Evolutionary conservation across 2,329 filamentous ascomycete species (phyloP), one percentile per base, ranked within the genome.

Genomic region (Colletotrichum sp.): DNA sequence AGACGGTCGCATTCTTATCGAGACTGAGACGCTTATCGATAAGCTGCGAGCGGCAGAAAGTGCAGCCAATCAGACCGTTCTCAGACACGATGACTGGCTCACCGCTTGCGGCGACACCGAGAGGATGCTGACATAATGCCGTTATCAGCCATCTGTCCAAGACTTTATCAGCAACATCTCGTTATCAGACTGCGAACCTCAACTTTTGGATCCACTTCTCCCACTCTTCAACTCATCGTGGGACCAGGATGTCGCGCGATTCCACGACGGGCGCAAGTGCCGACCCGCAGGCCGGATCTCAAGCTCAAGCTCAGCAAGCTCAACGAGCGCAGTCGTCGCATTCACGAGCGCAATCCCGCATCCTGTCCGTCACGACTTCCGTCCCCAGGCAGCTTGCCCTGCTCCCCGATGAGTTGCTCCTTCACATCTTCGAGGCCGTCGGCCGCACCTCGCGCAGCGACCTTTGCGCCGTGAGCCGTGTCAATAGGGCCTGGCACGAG

Each of bases 381-480:
- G 32, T 26, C 39, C 39, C 61, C 63, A 80, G 80, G 70, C 64
- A 48, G 26, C 78, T 82, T 9, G 79, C 80, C 4, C 79, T 63
- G 18, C 67, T 88, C 21, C 85, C 87, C 0, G 85, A 87, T 68
- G 82, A 81, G 73, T 77, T 89, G 60, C 80, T 89, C 13, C 80
- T 84, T 15, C 81, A 82, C 55, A 85, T 89, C 77, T 84, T 89
- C 78, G 80, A 85, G 73, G 73, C 75, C 12, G 78, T 88, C 2
- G 82, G 80, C 15, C 75, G 67, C 15, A 57, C 75, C 24, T 83
- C 83, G 16, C 83, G 83, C 68, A 82, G 81, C 77, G 86, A 87
- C 78, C 83, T 89, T 36, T 86, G 85, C 82, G 83, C 79, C 78
- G 81, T 88, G 24, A 88, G 86, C 52, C 83, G 84, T 13, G 81